Conservation (phyloP, 2,329 filamentous ascomycete genomes). For the Aspergillus udagawae region DNA sequence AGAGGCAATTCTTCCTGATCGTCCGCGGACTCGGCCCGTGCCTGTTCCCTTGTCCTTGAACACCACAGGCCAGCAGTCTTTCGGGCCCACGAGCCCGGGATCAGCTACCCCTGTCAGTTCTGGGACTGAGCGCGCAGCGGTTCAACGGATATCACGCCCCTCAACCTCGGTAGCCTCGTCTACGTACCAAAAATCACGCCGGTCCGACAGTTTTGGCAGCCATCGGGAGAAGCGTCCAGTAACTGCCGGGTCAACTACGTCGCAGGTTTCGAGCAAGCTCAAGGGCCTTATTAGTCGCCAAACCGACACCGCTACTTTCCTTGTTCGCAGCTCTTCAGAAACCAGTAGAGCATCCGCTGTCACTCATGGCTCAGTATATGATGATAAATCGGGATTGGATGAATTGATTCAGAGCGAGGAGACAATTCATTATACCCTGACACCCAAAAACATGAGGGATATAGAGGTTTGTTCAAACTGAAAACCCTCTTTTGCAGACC, state of each 20-base stretch:
- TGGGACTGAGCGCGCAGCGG: slow-evolving; percentile 35
- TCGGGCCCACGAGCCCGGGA: slow-evolving; percentile 15
- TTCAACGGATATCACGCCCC: slow-evolving; percentile 38
- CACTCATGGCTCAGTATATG: slow-evolving; percentile 31
- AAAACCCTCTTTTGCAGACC: neutral
- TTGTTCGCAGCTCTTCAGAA: slow-evolving; percentile 35
- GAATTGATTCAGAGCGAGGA: slow-evolving; percentile 77
- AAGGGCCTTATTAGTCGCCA: slow-evolving; percentile 39
- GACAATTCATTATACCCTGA: slow-evolving; percentile 78
- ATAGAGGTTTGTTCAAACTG: slow-evolving; percentile 57
- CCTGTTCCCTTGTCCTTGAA: slow-evolving; percentile 23
- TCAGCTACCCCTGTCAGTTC: slow-evolving; percentile 20
- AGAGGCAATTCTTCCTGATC: slow-evolving; percentile 25
- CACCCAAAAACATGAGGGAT: slow-evolving; percentile 72
- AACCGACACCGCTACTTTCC: slow-evolving; percentile 25
- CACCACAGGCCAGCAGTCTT: slow-evolving; percentile 20
- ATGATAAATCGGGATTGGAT: slow-evolving; percentile 68
- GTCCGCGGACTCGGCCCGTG: slow-evolving; percentile 23
- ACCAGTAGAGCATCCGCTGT: slow-evolving; percentile 26
- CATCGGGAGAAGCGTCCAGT: slow-evolving; percentile 35
- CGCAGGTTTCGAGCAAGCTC: slow-evolving; percentile 38
- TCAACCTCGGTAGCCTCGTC: slow-evolving; percentile 25
- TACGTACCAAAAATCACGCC: slow-evolving; percentile 25
- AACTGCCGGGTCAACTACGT: slow-evolving; percentile 38
- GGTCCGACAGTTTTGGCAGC: slow-evolving; percentile 39